These are phyloP conservation scores for Meyerozyma carpophila DNA, from an alignment of 1,139 yeast genomes.

Conservation along the genomic window DNA sequence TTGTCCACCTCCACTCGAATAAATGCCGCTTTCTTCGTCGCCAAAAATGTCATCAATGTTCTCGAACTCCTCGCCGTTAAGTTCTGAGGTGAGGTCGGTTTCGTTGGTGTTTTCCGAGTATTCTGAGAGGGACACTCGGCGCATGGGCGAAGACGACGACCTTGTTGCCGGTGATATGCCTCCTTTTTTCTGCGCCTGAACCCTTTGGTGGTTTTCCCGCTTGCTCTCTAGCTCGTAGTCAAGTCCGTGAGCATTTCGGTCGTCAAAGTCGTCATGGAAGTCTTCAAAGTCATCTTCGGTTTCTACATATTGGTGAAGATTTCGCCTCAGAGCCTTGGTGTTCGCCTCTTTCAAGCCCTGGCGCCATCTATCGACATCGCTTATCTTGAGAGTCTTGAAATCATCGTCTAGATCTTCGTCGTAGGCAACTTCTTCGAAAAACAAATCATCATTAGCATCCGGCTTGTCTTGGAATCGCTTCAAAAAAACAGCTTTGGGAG, in stretches of 20 bases:
- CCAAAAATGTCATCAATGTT: constrained; percentile 38
- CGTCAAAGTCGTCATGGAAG: constrained; percentile 4
- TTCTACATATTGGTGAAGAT: constrained; percentile 3
- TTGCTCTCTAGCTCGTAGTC: constrained; percentile 5
- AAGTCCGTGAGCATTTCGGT: constrained; percentile 5
- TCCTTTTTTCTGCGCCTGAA: not conserved
- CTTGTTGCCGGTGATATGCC: not conserved
- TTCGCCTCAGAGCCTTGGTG: not conserved
- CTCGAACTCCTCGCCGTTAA: constrained; percentile 39
- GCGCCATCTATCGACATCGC: constrained; percentile 1
- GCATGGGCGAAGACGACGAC: not conserved
- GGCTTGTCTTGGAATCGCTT: not conserved
- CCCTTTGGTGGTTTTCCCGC: not conserved
- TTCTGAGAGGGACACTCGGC: not conserved
- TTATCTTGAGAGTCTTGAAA: constrained; percentile 5
- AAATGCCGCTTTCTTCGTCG: constrained; percentile 33
- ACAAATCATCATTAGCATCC: constrained; percentile 2
- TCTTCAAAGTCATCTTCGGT: constrained; percentile 6
- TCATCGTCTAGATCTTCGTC: constrained; percentile 3
- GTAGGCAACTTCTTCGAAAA: not conserved
- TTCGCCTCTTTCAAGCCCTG: constrained; percentile 1
- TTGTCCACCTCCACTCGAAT: constrained; percentile 10
- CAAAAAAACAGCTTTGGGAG: not conserved
- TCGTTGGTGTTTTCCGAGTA: constrained; percentile 16
- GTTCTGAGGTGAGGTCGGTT: constrained; percentile 37